A percentile compares a stretch with the other conserved stretches of the same genome.
phyloP scores from a whole-genome alignment of 352 stramenopile genomes.

The Thalassiosira gravida region DNA sequence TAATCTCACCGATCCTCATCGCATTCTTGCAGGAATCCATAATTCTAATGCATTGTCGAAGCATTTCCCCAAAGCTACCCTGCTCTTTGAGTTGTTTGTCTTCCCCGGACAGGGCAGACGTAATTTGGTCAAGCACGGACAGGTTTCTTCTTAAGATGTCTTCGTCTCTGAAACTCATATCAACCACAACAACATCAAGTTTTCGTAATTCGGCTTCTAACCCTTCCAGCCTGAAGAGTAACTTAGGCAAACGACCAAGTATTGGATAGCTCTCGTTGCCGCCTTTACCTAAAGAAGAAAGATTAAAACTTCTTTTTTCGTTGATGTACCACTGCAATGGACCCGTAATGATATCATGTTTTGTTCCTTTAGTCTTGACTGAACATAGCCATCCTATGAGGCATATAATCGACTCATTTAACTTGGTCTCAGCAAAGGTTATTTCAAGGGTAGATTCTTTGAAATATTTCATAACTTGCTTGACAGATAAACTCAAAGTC shows the following conservation, averaged over 20 bases:
- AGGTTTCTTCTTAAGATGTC: conserved; percentile 13
- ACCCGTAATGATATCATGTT: too few relatives aligned
- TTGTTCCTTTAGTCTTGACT: too few relatives aligned
- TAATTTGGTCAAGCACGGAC: conserved; percentile 25
- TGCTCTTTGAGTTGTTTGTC: background rate
- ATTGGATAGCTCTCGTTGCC: conserved; percentile 28
- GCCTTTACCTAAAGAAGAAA: conserved; percentile 9
- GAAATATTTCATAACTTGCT: conserved; percentile 43
- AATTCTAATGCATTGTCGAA: conserved; percentile 23
- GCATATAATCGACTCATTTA: too few relatives aligned
- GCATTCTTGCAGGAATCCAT: conserved; percentile 13
- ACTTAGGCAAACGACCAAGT: conserved; percentile 39
- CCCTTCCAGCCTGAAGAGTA: conserved; percentile 38
- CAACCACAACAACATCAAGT: conserved; percentile 23
- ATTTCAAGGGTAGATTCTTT: conserved; percentile 8
- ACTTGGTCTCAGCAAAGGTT: conserved; percentile 15
- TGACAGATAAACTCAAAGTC: conserved; percentile 32
- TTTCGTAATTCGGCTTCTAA: conserved; percentile 45
- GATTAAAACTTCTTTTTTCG: conserved; percentile 28
- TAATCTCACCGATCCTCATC: conserved; percentile 20
- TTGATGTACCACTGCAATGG: conserved; percentile 32
- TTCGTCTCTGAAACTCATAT: background rate
- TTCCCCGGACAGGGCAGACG: background rate
- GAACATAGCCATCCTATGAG: too few relatives aligned
- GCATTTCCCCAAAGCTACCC: conserved; percentile 16